Evolutionary conservation across 345 rosid genomes (phyloP).

Genomic region (Euphorbia peplus): DNA sequence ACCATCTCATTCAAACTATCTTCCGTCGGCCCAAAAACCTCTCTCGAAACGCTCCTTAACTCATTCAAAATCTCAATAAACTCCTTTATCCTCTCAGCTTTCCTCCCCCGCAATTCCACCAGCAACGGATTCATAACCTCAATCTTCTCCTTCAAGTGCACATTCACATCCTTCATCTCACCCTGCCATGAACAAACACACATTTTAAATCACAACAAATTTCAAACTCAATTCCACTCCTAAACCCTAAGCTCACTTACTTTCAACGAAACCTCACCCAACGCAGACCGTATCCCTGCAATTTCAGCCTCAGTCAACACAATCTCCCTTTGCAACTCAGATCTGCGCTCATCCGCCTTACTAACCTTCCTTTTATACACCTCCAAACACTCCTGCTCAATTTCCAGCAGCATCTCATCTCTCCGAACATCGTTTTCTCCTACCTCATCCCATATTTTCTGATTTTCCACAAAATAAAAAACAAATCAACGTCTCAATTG

Average conservation of each 20-base stretch:
- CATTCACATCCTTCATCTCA: neutral
- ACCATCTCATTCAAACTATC: slow-evolving; percentile 27
- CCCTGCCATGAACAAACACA: neutral
- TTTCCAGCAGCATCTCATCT: slow-evolving; percentile 44
- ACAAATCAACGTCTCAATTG: neutral
- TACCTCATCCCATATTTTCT: slow-evolving; percentile 67
- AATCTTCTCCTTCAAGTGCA: slow-evolving; percentile 46
- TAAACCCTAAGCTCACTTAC: slow-evolving; percentile 22
- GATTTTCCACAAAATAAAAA: neutral
- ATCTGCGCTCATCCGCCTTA: slow-evolving; percentile 43
- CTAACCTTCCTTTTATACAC: slow-evolving; percentile 50
- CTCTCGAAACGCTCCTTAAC: slow-evolving; percentile 44
- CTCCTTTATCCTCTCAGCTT: slow-evolving; percentile 40
- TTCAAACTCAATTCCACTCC: too few species aligned
- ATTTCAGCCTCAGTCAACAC: slow-evolving; percentile 48
- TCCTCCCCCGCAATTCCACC: slow-evolving; percentile 45
- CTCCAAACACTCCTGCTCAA: slow-evolving; percentile 51
- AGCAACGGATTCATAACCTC: slow-evolving; percentile 36
- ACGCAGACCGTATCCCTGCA: slow-evolving; percentile 41
- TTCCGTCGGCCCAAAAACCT: slow-evolving; percentile 36
- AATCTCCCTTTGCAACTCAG: slow-evolving; percentile 40
- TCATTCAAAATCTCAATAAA: slow-evolving; percentile 46
- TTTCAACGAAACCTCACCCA: slow-evolving; percentile 40
- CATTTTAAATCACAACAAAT: too few species aligned
- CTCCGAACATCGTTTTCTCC: slow-evolving; percentile 51